Conservation (phyloP, 345 rosid species). For the Pistacia vera region DNA sequence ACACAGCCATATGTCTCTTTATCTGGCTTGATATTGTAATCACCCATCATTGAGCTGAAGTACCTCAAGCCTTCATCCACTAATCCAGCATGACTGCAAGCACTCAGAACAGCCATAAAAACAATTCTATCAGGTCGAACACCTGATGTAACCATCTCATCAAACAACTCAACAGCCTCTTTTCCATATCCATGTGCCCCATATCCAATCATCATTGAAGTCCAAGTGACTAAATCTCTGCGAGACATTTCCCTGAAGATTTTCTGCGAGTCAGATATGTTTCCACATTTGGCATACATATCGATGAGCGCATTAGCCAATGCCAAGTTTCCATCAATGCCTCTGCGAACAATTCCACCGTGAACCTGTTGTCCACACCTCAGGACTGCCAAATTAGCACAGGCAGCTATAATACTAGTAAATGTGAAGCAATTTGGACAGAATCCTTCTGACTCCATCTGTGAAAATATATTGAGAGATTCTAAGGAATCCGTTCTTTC, state of each 20-base stretch:
- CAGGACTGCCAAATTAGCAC: slow-evolving; percentile 67
- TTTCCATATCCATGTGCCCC: slow-evolving; percentile 79
- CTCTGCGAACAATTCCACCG: slow-evolving; percentile 62
- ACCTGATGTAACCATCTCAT: slow-evolving; percentile 75
- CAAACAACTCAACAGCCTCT: slow-evolving; percentile 72
- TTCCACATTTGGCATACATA: slow-evolving; percentile 95
- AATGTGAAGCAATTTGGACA: slow-evolving; percentile 79
- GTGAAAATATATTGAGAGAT: slow-evolving; percentile 58
- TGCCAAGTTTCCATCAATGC: slow-evolving; percentile 52
- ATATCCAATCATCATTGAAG: slow-evolving; percentile 94
- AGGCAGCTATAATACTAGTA: slow-evolving; percentile 72
- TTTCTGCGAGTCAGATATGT: slow-evolving; percentile 51
- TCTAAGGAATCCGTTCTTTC: slow-evolving; percentile 59
- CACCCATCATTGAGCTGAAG: slow-evolving; percentile 54
- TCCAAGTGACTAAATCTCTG: slow-evolving; percentile 80
- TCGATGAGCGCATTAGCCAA: slow-evolving; percentile 77
- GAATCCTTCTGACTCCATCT: slow-evolving; percentile 65
- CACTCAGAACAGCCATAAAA: slow-evolving; percentile 84
- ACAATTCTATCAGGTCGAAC: slow-evolving; percentile 75
- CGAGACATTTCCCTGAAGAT: slow-evolving; percentile 51
- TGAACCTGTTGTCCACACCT: slow-evolving; percentile 86
- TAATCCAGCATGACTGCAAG: slow-evolving; percentile 88
- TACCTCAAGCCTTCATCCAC: slow-evolving; percentile 80
- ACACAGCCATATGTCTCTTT: slow-evolving; percentile 78
- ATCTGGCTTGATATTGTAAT: slow-evolving; percentile 51